Conservation (phyloP, 371 early-diverging fungal genomes). For the Dichotomocladium elegans region DNA sequence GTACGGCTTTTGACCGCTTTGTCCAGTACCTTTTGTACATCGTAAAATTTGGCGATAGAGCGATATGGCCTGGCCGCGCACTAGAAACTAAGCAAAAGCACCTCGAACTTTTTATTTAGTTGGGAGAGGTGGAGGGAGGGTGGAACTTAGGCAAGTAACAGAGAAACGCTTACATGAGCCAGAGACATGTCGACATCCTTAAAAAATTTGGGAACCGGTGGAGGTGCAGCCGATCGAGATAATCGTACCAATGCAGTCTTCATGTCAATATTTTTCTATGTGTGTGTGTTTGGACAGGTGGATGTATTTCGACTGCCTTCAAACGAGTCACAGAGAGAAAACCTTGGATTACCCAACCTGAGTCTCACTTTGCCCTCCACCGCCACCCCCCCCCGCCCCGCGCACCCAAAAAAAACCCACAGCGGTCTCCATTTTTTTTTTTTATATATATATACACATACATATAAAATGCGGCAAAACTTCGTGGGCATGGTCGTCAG, state of each 20-base stretch:
- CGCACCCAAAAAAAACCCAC: no score
- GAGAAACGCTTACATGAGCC: conserved; percentile 28
- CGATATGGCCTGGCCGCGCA: conserved; percentile 51
- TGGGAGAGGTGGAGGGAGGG: background rate
- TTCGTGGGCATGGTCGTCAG: conserved; percentile 86
- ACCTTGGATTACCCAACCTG: no score
- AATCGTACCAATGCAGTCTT: conserved; percentile 1
- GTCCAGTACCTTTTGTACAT: conserved; percentile 39
- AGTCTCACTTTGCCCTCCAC: no score
- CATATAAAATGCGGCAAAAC: conserved; percentile 67
- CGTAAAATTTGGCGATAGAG: conserved; percentile 60
- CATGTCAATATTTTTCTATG: no score
- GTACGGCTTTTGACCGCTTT: background rate
- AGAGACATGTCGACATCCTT: conserved; percentile 30
- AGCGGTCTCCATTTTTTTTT: no score
- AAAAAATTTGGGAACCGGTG: conserved; percentile 43
- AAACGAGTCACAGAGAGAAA: no score
- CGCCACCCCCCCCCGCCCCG: no score
- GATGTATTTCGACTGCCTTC: no score
- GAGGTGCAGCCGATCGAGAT: conserved; percentile 11
- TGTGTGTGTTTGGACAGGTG: no score
- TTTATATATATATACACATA: no score
- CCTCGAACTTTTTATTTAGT: background rate
- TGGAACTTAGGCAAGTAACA: background rate
- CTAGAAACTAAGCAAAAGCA: conserved; percentile 46